phyloP scores from a whole-genome alignment of 108 stramenopile species.

The Skeletonema tropicum region DNA sequence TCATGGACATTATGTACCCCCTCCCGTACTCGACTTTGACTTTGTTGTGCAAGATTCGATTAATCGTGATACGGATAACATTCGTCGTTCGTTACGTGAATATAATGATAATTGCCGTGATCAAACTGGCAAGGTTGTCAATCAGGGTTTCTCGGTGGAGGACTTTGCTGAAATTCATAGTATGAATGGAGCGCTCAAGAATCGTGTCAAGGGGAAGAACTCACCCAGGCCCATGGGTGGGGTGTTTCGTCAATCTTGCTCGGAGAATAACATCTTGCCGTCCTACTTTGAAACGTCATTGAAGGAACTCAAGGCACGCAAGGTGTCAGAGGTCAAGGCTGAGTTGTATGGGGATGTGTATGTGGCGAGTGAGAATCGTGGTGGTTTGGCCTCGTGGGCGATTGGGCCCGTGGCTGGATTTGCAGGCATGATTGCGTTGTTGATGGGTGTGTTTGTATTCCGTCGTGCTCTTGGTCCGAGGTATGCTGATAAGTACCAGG shows the following conservation, averaged over 20 bases:
- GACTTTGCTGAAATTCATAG: constrained; percentile 11
- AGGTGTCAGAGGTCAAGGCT: constrained; percentile 15
- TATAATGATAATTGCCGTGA: constrained; percentile 34
- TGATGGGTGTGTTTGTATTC: constrained; percentile 22
- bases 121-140: constrained; percentile 11
- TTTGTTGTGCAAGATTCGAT: constrained; percentile 36
- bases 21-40: constrained; percentile 35
- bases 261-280: constrained; percentile 7
- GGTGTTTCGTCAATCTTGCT: constrained; percentile 21
- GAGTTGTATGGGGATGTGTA: not conserved
- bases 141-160: constrained; percentile 3
- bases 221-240: not conserved
- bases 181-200: not conserved
- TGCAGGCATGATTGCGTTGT: constrained; percentile 17
- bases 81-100: constrained; percentile 20
- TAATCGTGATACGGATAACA: constrained; percentile 26
- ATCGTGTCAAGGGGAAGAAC: constrained; percentile 5
- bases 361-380: not conserved
- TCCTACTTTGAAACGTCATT: constrained; percentile 30
- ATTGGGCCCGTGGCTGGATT: constrained; percentile 23
- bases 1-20: constrained; percentile 32
- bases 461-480: constrained; percentile 36
- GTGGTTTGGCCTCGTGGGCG: constrained; percentile 26
- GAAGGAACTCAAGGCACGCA: constrained; percentile 21
- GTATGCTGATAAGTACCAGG: constrained; percentile 7